Evolutionary conservation across 106 monocot genomes (phyloP).

Genomic region (Posidonia australis): DNA sequence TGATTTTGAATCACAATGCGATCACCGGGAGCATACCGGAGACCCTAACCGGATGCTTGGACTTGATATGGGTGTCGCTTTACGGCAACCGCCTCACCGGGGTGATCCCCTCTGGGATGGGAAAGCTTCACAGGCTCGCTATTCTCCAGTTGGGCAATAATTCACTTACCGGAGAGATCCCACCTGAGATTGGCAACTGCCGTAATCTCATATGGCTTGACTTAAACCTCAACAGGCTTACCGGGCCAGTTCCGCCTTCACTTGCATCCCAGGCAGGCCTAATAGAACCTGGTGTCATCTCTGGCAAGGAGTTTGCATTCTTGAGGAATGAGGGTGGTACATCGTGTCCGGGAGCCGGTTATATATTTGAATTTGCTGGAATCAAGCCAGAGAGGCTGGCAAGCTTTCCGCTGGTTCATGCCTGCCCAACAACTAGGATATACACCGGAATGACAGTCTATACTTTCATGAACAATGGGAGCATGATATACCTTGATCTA

Average conservation of each 20-base stretch:
- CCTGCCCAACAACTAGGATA: constrained; percentile 43
- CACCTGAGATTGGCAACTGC: constrained; percentile 9
- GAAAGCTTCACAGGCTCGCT: background rate
- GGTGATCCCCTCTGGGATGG: background rate
- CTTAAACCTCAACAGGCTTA: constrained; percentile 2
- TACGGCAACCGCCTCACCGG: constrained; percentile 4
- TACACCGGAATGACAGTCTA: constrained; percentile 57
- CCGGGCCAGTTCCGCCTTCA: constrained; percentile 2
- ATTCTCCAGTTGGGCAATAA: constrained; percentile 7
- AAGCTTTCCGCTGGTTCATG: constrained; percentile 21
- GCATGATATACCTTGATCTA: constrained; percentile 62
- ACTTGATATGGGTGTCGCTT: constrained; percentile 5
- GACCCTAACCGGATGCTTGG: background rate
- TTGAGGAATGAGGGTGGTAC: background rate
- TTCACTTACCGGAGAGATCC: constrained; percentile 7
- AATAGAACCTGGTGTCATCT: background rate
- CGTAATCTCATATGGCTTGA: constrained; percentile 9
- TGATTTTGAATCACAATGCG: constrained; percentile 5
- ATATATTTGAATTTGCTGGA: constrained; percentile 1
- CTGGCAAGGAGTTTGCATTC: constrained; percentile 1
- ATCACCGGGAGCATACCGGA: constrained; percentile 3
- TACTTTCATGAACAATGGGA: constrained; percentile 39
- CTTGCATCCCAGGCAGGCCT: constrained; percentile 1
- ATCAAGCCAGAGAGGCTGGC: constrained; percentile 16
- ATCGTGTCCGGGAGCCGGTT: constrained; percentile 1